Evolutionary conservation across 2,329 filamentous ascomycete genomes (phyloP).

Genomic region (Fusarium sp.): DNA sequence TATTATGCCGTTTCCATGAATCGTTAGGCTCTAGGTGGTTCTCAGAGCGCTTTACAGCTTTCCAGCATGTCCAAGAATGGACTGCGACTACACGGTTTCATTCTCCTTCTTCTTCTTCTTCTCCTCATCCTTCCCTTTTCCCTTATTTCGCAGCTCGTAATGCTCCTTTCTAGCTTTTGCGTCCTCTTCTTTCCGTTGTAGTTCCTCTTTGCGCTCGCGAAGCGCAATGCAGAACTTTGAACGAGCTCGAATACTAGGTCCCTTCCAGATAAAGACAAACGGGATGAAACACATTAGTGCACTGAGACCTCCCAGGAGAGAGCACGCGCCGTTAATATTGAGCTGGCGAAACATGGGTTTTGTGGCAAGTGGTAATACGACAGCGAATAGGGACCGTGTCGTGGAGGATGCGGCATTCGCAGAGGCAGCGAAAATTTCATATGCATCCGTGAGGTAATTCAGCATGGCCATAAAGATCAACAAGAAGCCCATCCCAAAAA

Average conservation of each 20-base stretch:
- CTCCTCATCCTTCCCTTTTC: slow-evolving; percentile 22
- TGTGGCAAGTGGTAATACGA: slow-evolving; percentile 71
- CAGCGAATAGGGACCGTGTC: slow-evolving; percentile 93
- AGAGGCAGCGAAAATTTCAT: slow-evolving; percentile 74
- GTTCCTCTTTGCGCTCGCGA: slow-evolving; percentile 61
- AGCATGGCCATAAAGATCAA: slow-evolving; percentile 73
- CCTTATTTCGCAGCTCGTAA: slow-evolving; percentile 38
- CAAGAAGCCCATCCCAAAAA: slow-evolving; percentile 71
- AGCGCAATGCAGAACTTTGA: slow-evolving; percentile 73
- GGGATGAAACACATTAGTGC: slow-evolving; percentile 63
- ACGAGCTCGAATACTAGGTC: slow-evolving; percentile 64
- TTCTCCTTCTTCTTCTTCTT: slow-evolving; percentile 22
- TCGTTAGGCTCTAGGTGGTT: not conserved
- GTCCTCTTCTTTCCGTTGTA: slow-evolving; percentile 55
- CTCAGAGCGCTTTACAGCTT: not conserved
- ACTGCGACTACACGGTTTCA: slow-evolving; percentile 12
- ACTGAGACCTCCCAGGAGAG: slow-evolving; percentile 63
- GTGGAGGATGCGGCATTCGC: slow-evolving; percentile 87
- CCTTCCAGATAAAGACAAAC: slow-evolving; percentile 66
- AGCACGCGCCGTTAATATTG: slow-evolving; percentile 63
- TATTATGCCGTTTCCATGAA: not conserved
- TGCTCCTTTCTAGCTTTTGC: slow-evolving; percentile 48
- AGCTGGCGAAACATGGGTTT: slow-evolving; percentile 61
- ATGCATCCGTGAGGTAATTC: slow-evolving; percentile 76
- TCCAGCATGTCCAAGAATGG: not conserved